Evolutionary conservation across 2,329 filamentous ascomycete genomes (phyloP), one percentile per base, ranked within the genome.

Genomic region (Nigrospora osmanthi): DNA sequence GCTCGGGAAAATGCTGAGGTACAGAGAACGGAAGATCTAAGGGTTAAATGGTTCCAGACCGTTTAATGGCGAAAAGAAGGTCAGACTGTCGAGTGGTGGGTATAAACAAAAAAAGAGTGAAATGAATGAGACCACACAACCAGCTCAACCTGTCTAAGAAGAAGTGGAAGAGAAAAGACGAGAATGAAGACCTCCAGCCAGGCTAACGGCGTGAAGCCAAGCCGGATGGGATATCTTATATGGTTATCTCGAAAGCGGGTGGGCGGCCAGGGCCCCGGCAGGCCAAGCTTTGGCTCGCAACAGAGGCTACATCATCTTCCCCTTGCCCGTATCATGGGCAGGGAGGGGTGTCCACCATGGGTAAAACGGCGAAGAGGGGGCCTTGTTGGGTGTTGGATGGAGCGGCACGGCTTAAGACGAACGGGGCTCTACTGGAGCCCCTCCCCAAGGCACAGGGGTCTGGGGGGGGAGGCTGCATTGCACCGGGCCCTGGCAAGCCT

Each of bases 11-110:
- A 45, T 41, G 34, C 39, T 34, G 32, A 31, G 39, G 39, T 41
- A 19, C 31, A n/a, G 15, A 33, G 31, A 33, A 34, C 15, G 17
- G 39, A 23, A 41, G 31, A 34, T 34, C 33, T 40, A 30, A 19
- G 23, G 23, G 34, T 56, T 56, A 64, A 62, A 59, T 66, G 71
- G 73, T 76, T 64, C 72, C 73, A 74, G 72, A 75, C 73, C 70
- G 65, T 58, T 59, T 58, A 57, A 59, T 53, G 58, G 58, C 59
- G 64, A 69, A 69, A 61, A 66, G 70, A 65, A 61, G 68, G 60
- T 71, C 62, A 65, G 65, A 67, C 34, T n/a, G 34, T 35, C 15
- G 67, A 70, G 65, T 62, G 58, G 57, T 48, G 52, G 54, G 51
- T 53, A 56, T 51, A 57, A 51, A 54, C 48, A 60, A 63, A 64